These are phyloP conservation scores for Leishmania guyanensis DNA, from an alignment of 208 protist genomes.

Conservation along the genomic window DNA sequence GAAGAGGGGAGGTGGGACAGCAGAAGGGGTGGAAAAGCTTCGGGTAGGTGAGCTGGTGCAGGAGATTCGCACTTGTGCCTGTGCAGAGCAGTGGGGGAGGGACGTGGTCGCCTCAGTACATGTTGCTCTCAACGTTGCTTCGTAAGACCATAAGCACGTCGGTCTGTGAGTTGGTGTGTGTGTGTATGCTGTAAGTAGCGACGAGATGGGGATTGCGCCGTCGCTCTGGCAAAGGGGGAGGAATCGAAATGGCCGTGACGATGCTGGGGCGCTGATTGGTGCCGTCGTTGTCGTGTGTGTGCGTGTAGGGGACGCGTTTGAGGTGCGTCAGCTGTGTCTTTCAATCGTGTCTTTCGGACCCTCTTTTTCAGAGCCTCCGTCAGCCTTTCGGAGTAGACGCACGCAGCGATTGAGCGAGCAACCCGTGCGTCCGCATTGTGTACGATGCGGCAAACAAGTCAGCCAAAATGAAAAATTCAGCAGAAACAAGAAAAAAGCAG, in stretches of 20 bases:
- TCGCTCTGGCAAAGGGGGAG: neutral
- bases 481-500: too few species aligned
- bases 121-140: neutral
- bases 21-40: neutral
- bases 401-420: too few species aligned
- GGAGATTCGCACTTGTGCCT: neutral
- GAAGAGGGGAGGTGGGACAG: neutral
- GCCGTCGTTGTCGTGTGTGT: neutral
- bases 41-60: neutral
- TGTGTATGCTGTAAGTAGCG: neutral
- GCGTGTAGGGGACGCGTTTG: neutral
- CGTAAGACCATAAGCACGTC: neutral
- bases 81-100: neutral
- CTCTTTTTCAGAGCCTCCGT: neutral
- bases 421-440: too few species aligned
- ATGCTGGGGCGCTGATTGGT: neutral
- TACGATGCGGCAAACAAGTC: too few species aligned
- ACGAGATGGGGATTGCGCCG: neutral
- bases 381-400: too few species aligned
- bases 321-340: slow-evolving; percentile 17
- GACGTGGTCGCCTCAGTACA: neutral
- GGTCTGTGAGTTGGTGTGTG: neutral
- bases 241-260: neutral
- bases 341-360: neutral
- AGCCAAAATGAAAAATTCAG: too few species aligned